A percentile compares a stretch with the other conserved stretches of the same genome.
Conservation (phyloP, 139 green algal species). For the Chlorella sp. region DNA sequence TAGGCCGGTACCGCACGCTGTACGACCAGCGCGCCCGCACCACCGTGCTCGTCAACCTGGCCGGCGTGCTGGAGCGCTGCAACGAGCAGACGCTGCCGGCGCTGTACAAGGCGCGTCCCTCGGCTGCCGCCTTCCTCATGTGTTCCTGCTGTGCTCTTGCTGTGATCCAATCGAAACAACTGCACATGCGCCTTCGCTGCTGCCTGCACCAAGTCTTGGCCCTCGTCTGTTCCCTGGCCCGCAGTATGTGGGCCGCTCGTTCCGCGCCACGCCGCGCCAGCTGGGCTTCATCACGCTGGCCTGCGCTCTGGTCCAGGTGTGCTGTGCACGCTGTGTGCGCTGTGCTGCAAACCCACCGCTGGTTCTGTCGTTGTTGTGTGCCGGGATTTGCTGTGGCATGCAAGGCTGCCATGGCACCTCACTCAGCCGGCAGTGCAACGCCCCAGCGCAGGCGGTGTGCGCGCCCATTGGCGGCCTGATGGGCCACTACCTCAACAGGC, state of each 20-base stretch:
- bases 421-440: too few species aligned
- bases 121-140: neutral
- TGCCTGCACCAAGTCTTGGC: neutral
- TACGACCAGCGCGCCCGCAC: slow-evolving; percentile 46
- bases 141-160: neutral
- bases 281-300: slow-evolving; percentile 44
- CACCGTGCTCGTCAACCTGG: slow-evolving; percentile 38
- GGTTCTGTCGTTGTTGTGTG: too few species aligned
- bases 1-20: slow-evolving; percentile 29
- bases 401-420: too few species aligned
- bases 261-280: slow-evolving; percentile 38
- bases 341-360: too few species aligned
- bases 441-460: slow-evolving; percentile 1
- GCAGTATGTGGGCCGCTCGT: slow-evolving; percentile 36
- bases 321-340: too few species aligned
- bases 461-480: slow-evolving; percentile 32
- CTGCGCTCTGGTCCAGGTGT: slow-evolving; percentile 30
- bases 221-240: too few species aligned
- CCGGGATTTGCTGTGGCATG: too few species aligned
- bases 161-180: too few species aligned
- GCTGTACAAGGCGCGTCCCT: slow-evolving; percentile 3
- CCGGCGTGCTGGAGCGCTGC: slow-evolving; percentile 40
- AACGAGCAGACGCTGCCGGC: slow-evolving; percentile 49
- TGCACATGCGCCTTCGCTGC: neutral
- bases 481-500: slow-evolving; percentile 58